Conservation (phyloP, 768 basidiomycete species). For the Suillus bovinus region DNA sequence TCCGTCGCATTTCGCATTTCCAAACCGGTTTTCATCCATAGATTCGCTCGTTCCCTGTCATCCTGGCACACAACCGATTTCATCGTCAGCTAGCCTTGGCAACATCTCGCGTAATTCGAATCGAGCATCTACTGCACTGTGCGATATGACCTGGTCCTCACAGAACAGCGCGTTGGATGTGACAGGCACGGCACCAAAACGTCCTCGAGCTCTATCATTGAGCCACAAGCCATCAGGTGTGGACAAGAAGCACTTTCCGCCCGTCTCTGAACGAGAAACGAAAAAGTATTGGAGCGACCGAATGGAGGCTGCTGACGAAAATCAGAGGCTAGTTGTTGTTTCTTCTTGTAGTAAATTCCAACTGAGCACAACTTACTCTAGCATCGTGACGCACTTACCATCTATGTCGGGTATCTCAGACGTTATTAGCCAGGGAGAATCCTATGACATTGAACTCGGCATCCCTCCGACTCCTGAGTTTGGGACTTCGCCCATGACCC, state of each 20-base stretch:
- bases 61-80: not conserved
- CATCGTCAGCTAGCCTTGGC: slow-evolving; percentile 12
- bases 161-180: not conserved
- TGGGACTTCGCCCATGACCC: slow-evolving; percentile 50
- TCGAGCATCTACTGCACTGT: not conserved
- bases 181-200: slow-evolving; percentile 14
- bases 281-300: slow-evolving; percentile 28
- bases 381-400: not conserved
- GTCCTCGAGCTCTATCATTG: slow-evolving; percentile 32
- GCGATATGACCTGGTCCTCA: slow-evolving; percentile 5
- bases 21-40: slow-evolving; percentile 18
- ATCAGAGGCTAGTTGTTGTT: slow-evolving; percentile 2
- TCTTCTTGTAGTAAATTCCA: not conserved
- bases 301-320: slow-evolving; percentile 12
- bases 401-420: slow-evolving; percentile 12
- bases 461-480: slow-evolving; percentile 46
- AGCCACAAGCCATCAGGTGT: slow-evolving; percentile 19
- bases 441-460: slow-evolving; percentile 29
- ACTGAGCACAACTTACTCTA: not conserved
- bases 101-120: not conserved
- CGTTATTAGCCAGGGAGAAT: slow-evolving; percentile 22
- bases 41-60: slow-evolving; percentile 11
- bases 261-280: slow-evolving; percentile 31
- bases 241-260: slow-evolving; percentile 38
- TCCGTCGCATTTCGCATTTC: slow-evolving; percentile 17